Conservation (phyloP, 1,284 basidiomycete genomes). For the Heliocybe sulcata region DNA sequence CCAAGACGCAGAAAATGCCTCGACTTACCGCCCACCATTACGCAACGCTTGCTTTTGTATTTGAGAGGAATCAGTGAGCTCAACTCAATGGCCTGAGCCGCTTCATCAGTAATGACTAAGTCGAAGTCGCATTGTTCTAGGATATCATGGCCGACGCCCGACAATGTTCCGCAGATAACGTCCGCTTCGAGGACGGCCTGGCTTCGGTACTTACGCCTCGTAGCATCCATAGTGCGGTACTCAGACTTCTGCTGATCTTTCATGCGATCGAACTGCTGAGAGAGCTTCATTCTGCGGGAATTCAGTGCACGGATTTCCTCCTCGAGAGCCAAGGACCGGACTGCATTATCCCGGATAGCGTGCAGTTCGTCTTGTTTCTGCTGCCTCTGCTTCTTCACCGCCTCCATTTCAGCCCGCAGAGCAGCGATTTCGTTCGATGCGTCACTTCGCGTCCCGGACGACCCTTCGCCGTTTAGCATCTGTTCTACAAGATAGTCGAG, state of each 20-base stretch:
- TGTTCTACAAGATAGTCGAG: constrained; percentile 84
- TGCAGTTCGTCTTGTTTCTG: constrained; percentile 60
- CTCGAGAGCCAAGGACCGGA: constrained; percentile 44
- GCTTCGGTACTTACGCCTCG: constrained; percentile 64
- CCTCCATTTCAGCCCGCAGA: constrained; percentile 62
- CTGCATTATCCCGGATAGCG: constrained; percentile 41
- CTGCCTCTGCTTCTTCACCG: constrained; percentile 54
- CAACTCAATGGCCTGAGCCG: constrained; percentile 94
- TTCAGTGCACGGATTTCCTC: constrained; percentile 69
- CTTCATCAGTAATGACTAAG: constrained; percentile 97
- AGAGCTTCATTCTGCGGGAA: constrained; percentile 54
- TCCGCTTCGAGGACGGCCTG: constrained; percentile 85
- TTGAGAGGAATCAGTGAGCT: constrained; percentile 96
- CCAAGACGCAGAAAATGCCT: neutral
- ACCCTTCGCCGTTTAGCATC: constrained; percentile 50
- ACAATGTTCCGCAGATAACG: constrained; percentile 91
- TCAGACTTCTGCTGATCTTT: constrained; percentile 78
- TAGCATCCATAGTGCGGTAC: constrained; percentile 70
- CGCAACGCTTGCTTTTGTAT: constrained; percentile 79
- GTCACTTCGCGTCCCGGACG: constrained; percentile 33
- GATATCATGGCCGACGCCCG: constrained; percentile 88
- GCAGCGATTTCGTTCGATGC: constrained; percentile 49
- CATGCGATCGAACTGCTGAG: constrained; percentile 67
- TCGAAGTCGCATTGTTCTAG: constrained; percentile 87
- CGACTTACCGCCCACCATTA: constrained; percentile 87